Evolutionary conservation across 768 basidiomycete species (phyloP), one percentile per base, ranked within the genome.

Genomic region (Pleurotus giganteus): DNA sequence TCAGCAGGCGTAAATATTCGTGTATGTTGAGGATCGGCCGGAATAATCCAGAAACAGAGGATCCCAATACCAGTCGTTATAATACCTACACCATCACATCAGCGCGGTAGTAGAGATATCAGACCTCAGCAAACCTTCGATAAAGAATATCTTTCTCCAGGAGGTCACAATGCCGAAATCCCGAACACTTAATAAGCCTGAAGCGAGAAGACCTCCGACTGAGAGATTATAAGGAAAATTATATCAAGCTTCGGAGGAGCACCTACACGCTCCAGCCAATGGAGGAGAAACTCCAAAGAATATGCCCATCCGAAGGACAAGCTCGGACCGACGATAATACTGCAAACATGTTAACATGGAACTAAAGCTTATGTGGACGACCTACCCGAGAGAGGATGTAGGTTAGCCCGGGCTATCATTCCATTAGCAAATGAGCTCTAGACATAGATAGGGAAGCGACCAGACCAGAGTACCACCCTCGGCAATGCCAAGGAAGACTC

Each of bases 61-160:
- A 73, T 47, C 4, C 72, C 73, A 55, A 73, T 65, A 2, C 66
- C 69, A 19, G 69, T 68, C 6, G 73, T 74, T 3, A 75, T 74
- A 17, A 71, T 69, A 6, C 71, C 70, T 71, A 28, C 19, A 45
- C 4, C 15, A 42, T 34, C 4, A 43, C 17, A 37, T 39, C 47
- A 15, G 15, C 37, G 42, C 7, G 2, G 9, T 44, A 21, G 2
- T 12, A 37, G 2, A 37, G 12, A 15, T 32, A 7, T 44, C 53
- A 4, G 19, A 5, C 36, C 27, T n/a, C 11, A 28, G 28, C 41
- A 53, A 54, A 71, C 73, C 76, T 69, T 77, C 75, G 34, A 76
- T 57, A 24, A 78, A 65, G 51, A 78, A 76, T 26, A 78, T 74
- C 62, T 77, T 74, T 24, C 72, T 60, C 73, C 73, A 74, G 4